phyloP scores from a whole-genome alignment of 345 rosid species.

The Microthlaspi erraticum region DNA sequence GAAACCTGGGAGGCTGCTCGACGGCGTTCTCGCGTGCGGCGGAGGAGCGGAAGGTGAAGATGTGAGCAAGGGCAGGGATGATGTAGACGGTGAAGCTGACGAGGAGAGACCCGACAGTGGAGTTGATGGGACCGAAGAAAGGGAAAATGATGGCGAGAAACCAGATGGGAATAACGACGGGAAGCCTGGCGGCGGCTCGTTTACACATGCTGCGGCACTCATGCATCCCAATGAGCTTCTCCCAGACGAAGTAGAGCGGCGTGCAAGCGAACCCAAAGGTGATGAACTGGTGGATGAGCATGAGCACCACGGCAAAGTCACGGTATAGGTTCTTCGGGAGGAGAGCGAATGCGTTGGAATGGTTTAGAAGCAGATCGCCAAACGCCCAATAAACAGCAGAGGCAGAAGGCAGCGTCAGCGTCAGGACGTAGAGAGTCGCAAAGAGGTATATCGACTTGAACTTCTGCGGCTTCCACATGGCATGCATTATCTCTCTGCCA shows the following conservation, averaged over 20 bases:
- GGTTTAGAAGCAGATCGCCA: conserved; percentile 93
- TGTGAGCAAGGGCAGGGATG: conserved; percentile 92
- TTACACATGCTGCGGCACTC: conserved; percentile 94
- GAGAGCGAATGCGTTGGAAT: conserved; percentile 95
- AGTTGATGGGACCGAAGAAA: conserved; percentile 96
- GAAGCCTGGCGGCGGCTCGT: conserved; percentile 92
- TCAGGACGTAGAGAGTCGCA: conserved; percentile 89
- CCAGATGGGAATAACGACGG: conserved; percentile 96
- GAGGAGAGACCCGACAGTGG: conserved; percentile 94
- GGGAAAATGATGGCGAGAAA: conserved; percentile 94
- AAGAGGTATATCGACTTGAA: conserved; percentile 88
- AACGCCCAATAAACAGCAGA: conserved; percentile 98
- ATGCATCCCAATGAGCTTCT: conserved; percentile 96
- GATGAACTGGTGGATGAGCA: conserved; percentile 99
- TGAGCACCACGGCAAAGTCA: conserved; percentile 89
- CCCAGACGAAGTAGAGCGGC: conserved; percentile 97
- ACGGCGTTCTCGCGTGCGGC: conserved; percentile 96
- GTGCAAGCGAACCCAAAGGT: conserved; percentile 99
- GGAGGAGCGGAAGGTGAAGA: conserved; percentile 86
- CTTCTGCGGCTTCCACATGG: conserved; percentile 99
- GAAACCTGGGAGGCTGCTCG: conserved; percentile 79
- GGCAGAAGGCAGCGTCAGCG: conserved; percentile 94
- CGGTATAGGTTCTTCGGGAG: conserved; percentile 73
- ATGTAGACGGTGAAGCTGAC: conserved; percentile 99
- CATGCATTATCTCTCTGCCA: conserved; percentile 95